Percentiles rank a stretch among this genome's conserved stretches.
phyloP scores from a whole-genome alignment of 768 basidiomycete species.

The Asterophora parasitica region DNA sequence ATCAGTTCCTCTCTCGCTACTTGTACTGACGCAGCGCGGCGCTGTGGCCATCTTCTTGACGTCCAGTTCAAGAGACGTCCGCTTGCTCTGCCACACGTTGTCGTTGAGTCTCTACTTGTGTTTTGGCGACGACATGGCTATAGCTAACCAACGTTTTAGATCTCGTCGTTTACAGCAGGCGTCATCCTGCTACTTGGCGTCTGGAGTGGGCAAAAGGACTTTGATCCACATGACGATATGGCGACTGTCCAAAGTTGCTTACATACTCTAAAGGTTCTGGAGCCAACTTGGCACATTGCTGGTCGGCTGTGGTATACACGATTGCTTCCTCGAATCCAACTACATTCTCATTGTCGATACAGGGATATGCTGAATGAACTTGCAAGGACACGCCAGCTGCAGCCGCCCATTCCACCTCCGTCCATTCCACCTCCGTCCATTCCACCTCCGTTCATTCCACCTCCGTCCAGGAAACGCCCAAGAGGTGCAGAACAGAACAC shows the following conservation, averaged over 20 bases:
- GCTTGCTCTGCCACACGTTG: constrained; percentile 23
- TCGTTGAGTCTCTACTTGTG: constrained; percentile 20
- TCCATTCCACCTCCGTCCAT: background rate
- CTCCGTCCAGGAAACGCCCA: background rate
- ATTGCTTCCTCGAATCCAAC: constrained; percentile 10
- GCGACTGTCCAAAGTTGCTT: constrained; percentile 51
- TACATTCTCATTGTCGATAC: constrained; percentile 17
- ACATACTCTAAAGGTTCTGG: constrained; percentile 35
- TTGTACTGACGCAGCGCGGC: constrained; percentile 69
- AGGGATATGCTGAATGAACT: constrained; percentile 62
- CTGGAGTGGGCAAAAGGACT: constrained; percentile 41
- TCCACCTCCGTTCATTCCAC: too few relatives aligned
- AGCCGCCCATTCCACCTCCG: background rate
- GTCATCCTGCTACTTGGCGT: constrained; percentile 55
- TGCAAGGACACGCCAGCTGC: constrained; percentile 45
- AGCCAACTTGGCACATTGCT: constrained; percentile 33
- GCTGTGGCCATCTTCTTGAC: constrained; percentile 65
- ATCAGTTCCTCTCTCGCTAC: constrained; percentile 59
- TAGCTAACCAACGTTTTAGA: constrained; percentile 20
- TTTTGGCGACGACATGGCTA: background rate
- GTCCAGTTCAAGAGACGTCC: constrained; percentile 35
- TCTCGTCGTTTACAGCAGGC: constrained; percentile 31
- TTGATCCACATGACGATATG: constrained; percentile 40
- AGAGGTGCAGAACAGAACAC: background rate
- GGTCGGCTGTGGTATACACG: constrained; percentile 32